Percentiles rank a stretch among this genome's conserved stretches.
phyloP scores from a whole-genome alignment of 2,329 filamentous ascomycete species.

The Rutstroemia sp. region DNA sequence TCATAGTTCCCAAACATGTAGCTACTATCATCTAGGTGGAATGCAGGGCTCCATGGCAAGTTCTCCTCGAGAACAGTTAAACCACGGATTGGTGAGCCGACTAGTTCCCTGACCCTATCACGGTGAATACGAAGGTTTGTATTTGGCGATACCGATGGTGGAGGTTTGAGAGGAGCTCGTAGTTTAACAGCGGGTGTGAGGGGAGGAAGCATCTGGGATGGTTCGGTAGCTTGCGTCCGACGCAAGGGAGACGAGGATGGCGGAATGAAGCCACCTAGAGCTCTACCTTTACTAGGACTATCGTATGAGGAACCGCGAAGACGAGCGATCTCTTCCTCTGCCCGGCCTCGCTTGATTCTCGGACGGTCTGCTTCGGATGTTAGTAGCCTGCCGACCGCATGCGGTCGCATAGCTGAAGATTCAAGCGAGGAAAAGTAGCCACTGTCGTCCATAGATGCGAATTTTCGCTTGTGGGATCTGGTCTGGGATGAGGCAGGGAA shows the following conservation, averaged over 20 bases:
- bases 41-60: slow-evolving; percentile 59
- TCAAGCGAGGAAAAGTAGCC: slow-evolving; percentile 96
- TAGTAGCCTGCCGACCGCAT: slow-evolving; percentile 53
- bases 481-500: slow-evolving; percentile 55
- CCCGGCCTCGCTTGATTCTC: slow-evolving; percentile 77
- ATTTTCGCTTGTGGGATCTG: slow-evolving; percentile 66
- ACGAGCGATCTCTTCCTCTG: slow-evolving; percentile 91
- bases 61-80: slow-evolving; percentile 44
- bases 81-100: slow-evolving; percentile 66
- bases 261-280: slow-evolving; percentile 31
- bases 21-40: slow-evolving; percentile 54
- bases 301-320: slow-evolving; percentile 89
- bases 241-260: slow-evolving; percentile 64
- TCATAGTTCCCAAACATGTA: slow-evolving; percentile 44
- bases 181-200: slow-evolving; percentile 81
- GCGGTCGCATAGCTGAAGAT: slow-evolving; percentile 75
- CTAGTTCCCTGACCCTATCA: slow-evolving; percentile 70
- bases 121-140: slow-evolving; percentile 87
- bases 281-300: slow-evolving; percentile 69
- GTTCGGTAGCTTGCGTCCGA: slow-evolving; percentile 35
- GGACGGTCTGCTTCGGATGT: slow-evolving; percentile 77
- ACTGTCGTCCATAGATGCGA: slow-evolving; percentile 79
- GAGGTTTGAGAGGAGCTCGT: slow-evolving; percentile 48
- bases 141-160: slow-evolving; percentile 80
- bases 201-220: slow-evolving; percentile 60